Conservation (phyloP, 768 basidiomycete species). For the Mrakia blollopis region DNA sequence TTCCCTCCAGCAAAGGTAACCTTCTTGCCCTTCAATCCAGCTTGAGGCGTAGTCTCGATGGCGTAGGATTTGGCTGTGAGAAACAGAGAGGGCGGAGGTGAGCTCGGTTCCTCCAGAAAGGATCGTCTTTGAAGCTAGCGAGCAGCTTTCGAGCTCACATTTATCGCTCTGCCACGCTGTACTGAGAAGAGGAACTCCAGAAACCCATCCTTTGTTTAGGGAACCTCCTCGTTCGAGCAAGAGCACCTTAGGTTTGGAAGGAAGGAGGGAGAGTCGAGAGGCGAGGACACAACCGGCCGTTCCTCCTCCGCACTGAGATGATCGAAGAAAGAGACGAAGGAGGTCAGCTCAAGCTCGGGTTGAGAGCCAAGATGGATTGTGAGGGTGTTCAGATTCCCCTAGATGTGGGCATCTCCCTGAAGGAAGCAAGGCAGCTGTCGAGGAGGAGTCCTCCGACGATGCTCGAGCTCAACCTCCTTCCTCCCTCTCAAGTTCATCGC, state of each 20-base stretch:
- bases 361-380: too few relatives aligned
- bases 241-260: slow-evolving; percentile 23
- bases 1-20: slow-evolving; percentile 24
- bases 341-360: neutral
- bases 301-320: slow-evolving; percentile 28
- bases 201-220: slow-evolving; percentile 5
- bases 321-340: neutral
- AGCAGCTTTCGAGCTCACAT: neutral
- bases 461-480: neutral
- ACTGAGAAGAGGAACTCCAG: slow-evolving; percentile 20
- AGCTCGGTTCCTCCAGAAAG: neutral
- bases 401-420: too few relatives aligned
- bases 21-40: slow-evolving; percentile 14
- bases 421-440: neutral
- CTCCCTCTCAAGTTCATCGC: neutral
- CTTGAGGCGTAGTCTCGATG: slow-evolving; percentile 23
- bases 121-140: neutral
- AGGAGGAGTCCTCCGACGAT: neutral
- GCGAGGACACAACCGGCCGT: slow-evolving; percentile 32
- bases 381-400: too few relatives aligned
- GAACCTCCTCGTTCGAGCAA: slow-evolving; percentile 28
- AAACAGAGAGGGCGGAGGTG: neutral
- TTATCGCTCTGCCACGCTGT: slow-evolving; percentile 31
- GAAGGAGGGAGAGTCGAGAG: slow-evolving; percentile 27
- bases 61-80: slow-evolving; percentile 20